Evolutionary conservation across 106 monocot genomes (phyloP), one percentile per base, ranked within the genome.

Genomic region (Narthecium ossifragum): DNA sequence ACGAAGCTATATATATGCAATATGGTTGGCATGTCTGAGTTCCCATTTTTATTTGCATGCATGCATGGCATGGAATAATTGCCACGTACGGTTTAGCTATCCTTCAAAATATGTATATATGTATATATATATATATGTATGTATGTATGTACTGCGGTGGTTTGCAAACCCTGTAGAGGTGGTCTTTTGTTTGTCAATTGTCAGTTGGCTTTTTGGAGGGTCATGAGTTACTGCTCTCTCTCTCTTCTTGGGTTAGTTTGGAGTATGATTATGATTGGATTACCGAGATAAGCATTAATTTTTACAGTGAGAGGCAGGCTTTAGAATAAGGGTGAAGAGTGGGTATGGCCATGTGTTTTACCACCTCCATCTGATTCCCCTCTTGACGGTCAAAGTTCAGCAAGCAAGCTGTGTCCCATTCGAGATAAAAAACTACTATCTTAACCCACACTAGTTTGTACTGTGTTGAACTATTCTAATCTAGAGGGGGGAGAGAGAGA

Each of bases 351-450:
- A 86, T 81, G 86, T 78, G 78, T 86, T 78, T 85, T 68, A 77
- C 77, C 64, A 34, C 68, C 71, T 53, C 26, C n/a, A 21, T 17
- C 50, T 66, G 78, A 78, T 80, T 70, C 73, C 59, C 46, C 72
- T 57, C 57, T 77, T 74, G 77, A 62, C 84, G 88, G 88, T 88
- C 88, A 88, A 88, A 84, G 59, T 76, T 77, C 43, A 11, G 11
- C 18, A 43, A 67, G 68, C 65, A 60, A 72, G 55, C 20, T 41
- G 65, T 79, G 63, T 72, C 51, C 5, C 40, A 26, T 60, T 63
- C 79, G 67, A 88, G 79, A 70, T 76, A 8, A 67, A 68, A 71
- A 51, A 50, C 34, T 11, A 21, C 21, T n/a, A 12, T 13, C 8
- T 39, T 3, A 39, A 39, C 15, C 15, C 15, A 39, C 0, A 11